Evolutionary conservation across 1,284 basidiomycete genomes (phyloP).

Genomic region (Naganishia sp.): DNA sequence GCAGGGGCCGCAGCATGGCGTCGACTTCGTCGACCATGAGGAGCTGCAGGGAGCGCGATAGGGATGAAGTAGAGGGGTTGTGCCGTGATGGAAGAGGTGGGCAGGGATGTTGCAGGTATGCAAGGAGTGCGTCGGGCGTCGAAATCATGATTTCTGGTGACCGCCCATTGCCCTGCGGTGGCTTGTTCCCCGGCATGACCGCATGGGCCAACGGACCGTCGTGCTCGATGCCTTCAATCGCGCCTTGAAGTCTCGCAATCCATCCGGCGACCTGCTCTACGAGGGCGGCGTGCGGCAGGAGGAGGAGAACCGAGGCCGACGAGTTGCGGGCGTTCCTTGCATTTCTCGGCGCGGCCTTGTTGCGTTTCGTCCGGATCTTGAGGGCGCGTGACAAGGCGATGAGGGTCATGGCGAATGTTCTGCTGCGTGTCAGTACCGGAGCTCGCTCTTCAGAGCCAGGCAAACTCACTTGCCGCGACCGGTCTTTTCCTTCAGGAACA

Average conservation of each 20-base stretch:
- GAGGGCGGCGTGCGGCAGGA: constrained; percentile 25
- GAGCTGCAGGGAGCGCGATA: constrained; percentile 5
- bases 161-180: no score
- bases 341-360: not conserved
- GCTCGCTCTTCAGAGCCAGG: no score
- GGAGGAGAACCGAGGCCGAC: constrained; percentile 12
- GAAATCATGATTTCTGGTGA: constrained; percentile 12
- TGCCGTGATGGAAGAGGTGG: not conserved
- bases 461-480: constrained; percentile 29
- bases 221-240: not conserved
- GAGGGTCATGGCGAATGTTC: constrained; percentile 22
- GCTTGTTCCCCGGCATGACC: constrained; percentile 10
- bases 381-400: constrained; percentile 9
- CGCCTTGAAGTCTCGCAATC: constrained; percentile 3
- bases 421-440: not conserved
- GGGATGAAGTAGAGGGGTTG: not conserved
- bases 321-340: not conserved
- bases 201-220: not conserved
- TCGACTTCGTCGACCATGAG: constrained; percentile 30
- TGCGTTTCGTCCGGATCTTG: not conserved
- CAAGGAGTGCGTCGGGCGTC: constrained; percentile 16
- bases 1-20: constrained; percentile 24
- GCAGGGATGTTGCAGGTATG: not conserved
- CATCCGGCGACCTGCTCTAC: constrained; percentile 22
- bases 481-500: constrained; percentile 29